Evolutionary conservation across 768 basidiomycete species (phyloP), one percentile per base, ranked within the genome.

Genomic region (Boletus rex-veris): DNA sequence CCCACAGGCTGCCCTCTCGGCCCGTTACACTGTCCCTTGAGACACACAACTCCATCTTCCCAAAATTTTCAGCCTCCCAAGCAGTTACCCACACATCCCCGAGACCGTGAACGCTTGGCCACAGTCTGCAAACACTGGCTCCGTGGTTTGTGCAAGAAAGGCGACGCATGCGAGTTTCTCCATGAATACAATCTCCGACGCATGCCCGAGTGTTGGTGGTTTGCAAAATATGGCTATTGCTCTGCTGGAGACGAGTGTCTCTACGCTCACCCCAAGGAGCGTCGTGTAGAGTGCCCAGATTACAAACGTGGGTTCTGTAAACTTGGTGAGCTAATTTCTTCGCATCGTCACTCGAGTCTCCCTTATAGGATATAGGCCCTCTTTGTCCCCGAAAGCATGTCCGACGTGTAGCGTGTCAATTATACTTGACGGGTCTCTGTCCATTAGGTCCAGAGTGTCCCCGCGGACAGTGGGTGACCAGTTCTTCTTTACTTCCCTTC

Each of bases 191-290:
- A 98, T 69, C 80, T 99, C 47, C 77, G 97, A 54, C 87, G 92
- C 56, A 98, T 98, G 95, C 97, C 97, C 7, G 92, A 98, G 69
- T 98, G 97, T 65, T 97, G 93, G 88, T 98, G 94, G 94, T 98
- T 86, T 71, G 92, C 92, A 48, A 97, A 96, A 71, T 95, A 93
- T 64, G 97, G 97, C 15, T 98, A 94, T 71, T 98, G 97, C 70
- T 91, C 92, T 24, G 88, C 94, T 18, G 96, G 97, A 52, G 94
- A 96, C 62, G 95, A 98, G 71, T 99, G 97, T 69, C 77, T 99
- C 60, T 99, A 98, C 69, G 91, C 92, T 15, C 92, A 96, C 67
- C 93, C 92, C 12, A 92, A 93, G 69, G 92, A 94, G 71, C 81
- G 94, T 47, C 82, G 85, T 53, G 84, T 91, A 4, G 94, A 96